Base-by-base conservation (phyloP, 345 rosid genomes). In the Pistacia integerrima region DNA sequence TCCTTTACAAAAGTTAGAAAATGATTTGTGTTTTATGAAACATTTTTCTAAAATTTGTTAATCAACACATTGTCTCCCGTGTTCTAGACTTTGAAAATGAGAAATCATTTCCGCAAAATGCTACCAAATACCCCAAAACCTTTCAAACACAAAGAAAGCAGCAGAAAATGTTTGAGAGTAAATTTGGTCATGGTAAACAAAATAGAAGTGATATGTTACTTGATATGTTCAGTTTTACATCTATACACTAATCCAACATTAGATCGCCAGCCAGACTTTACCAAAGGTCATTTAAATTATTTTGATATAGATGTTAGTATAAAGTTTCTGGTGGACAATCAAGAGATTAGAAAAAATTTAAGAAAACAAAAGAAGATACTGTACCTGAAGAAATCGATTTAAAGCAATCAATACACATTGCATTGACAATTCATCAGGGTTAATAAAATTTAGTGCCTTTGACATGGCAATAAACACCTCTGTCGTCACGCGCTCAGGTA, bases 381-480 rank as follows among this genome's bases (percentile, higher is more conserved):
- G 35, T 86, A 93, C 98, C 97, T 95, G 98, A 84, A 95, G 98
- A 87, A 95, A 95, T 55, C 97, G 85, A 78, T 93, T 95, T 79
- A 95, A 88, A 69, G 98, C 98, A 81, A 95, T 93, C 83, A 95
- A 82, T 70, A 95, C 90, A 64, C 94, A 89, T 66, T 93, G 99
- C 99, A 95, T 95, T 48, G 99, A 95, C 54, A 93, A 92, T 79
- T 92, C 99, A 76, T 95, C 94, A 1, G 97, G 98, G 77, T 93
- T 95, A 76, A 95, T 90, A 80, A 95, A 95, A 85, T 95, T 95
- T 66, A 92, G 84, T 10, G 98, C 99, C 90, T 95, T 95, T 73
- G 98, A 93, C 98, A 95, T 95, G 77, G 99, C 97, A 84, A 95
- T 90, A 68, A 95, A 93, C 87, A 95, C 99, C 84, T 95, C 97